Evolutionary conservation across 495 filamentous ascomycete genomes (phyloP).

Genomic region (Daldinia concentrica): DNA sequence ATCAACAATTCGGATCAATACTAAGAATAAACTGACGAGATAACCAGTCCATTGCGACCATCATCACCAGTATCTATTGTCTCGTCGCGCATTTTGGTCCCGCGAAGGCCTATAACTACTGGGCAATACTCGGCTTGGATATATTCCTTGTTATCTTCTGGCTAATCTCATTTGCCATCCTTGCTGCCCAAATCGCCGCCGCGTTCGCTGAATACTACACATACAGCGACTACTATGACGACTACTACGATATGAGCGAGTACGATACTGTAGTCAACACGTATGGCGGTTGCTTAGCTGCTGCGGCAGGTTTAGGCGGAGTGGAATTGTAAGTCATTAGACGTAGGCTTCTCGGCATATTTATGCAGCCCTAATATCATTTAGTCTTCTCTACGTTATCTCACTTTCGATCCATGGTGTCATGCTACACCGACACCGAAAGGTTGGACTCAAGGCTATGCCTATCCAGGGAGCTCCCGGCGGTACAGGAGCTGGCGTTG

Average conservation of each 20-base stretch:
- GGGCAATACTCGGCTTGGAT: slow-evolving; percentile 58
- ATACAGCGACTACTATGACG: slow-evolving; percentile 38
- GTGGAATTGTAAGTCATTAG: slow-evolving; percentile 53
- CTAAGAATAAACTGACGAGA: slow-evolving; percentile 13
- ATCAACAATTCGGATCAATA: not conserved
- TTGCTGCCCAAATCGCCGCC: slow-evolving; percentile 49
- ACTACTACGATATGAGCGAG: slow-evolving; percentile 24
- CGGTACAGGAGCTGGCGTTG: slow-evolving; percentile 3
- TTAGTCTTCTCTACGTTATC: slow-evolving; percentile 52
- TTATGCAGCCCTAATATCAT: slow-evolving; percentile 14
- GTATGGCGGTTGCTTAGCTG: slow-evolving; percentile 40
- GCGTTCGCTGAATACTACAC: slow-evolving; percentile 21
- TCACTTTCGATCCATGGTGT: slow-evolving; percentile 53
- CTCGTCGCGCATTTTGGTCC: slow-evolving; percentile 47
- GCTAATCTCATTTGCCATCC: slow-evolving; percentile 55
- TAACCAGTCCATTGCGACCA: slow-evolving; percentile 50
- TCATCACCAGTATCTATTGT: slow-evolving; percentile 54
- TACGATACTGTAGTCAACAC: slow-evolving; percentile 24
- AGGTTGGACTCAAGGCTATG: slow-evolving; percentile 51
- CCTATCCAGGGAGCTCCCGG: slow-evolving; percentile 30
- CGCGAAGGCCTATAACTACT: slow-evolving; percentile 58
- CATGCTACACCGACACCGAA: slow-evolving; percentile 56
- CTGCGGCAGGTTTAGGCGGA: slow-evolving; percentile 51
- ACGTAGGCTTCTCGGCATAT: not conserved
- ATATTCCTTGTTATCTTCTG: slow-evolving; percentile 58